Evolutionary conservation across 176 grass and related monocot genomes (phyloP).

Genomic region (Bromus sterilis): DNA sequence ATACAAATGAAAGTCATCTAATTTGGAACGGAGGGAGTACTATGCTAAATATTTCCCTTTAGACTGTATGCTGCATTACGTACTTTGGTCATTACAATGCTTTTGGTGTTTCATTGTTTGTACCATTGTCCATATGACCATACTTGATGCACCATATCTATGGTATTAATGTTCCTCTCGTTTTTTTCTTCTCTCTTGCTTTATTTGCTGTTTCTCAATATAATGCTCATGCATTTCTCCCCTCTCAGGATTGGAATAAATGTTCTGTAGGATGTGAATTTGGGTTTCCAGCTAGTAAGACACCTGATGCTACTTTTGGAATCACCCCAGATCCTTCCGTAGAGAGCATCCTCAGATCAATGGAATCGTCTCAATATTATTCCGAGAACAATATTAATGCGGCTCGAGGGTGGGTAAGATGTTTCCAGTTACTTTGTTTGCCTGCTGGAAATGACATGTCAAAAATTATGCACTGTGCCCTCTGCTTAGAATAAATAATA

Average conservation of each 20-base stretch:
- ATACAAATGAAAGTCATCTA: too few relatives aligned
- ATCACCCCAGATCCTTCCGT: conserved; percentile 37
- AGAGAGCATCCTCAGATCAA: conserved; percentile 71
- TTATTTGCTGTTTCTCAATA: background rate
- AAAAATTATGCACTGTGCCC: background rate
- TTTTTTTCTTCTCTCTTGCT: background rate
- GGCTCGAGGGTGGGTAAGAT: conserved; percentile 97
- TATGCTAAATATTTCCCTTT: background rate
- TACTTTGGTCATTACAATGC: background rate
- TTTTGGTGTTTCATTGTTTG: background rate
- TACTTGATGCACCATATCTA: background rate
- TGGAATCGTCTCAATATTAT: conserved; percentile 99
- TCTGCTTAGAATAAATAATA: background rate
- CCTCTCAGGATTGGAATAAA: conserved; percentile 72
- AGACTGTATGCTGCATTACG: background rate
- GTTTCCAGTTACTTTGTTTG: background rate
- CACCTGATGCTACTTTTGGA: conserved; percentile 90
- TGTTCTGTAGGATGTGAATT: conserved; percentile 84
- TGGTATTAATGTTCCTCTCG: background rate
- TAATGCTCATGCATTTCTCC: conserved; percentile 10
- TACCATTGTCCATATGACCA: background rate
- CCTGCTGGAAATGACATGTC: conserved; percentile 3
- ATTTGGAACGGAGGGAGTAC: too few relatives aligned
- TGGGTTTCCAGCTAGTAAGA: conserved; percentile 53
- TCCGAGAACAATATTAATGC: conserved; percentile 67